Base-by-base conservation (phyloP, 192 early-diverging fungal species). In the Phycomyces nitens region DNA sequence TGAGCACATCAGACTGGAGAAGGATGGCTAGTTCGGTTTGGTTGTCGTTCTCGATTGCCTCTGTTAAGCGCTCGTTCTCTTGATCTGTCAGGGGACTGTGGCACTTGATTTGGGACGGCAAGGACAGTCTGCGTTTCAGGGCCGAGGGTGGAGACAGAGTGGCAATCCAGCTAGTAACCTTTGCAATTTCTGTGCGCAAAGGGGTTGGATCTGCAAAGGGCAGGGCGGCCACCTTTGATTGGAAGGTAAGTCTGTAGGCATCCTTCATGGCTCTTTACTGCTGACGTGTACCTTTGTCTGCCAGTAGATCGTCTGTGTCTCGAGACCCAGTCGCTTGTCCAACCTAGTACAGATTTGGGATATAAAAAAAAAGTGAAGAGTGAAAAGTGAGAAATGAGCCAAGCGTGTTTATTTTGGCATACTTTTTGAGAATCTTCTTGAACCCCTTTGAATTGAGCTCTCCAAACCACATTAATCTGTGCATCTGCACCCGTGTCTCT, bases 391-490 rank as follows among this genome's bases (percentile, higher is more conserved):
- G 27, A 26, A 29, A 0, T 16, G 27, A 55, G 27, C 15, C 5
- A 27, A 29, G 27, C 12, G n/a, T 5, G 16, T 42, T 41, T 56
- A 24, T 42, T 16, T 12, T n/a, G 10, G 22, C 70, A 75, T 81
- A 84, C 83, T 84, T 84, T 74, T 84, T 84, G 22, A 84, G 71
- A 53, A 82, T 84, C 69, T 84, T 84, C 20, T 64, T 59, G 39
- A 77, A 75, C 8, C 78, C 83, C 20, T 77, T 73, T 23, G 68
- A 62, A 50, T 84, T 84, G 52, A 82, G 66, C 39, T 80, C 80
- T 38, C 74, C 75, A 69, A 80, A 84, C 70, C 72, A 70, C 49
- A 79, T 64, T 21, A 84, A 56, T 51, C 82, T 78, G n/a, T 66
- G 68, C 11, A 82, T 60, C 52, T 75, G 68, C 27, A 73, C 64